Percentiles rank a stretch among this genome's conserved stretches.
Conservation (phyloP, 345 rosid species). For the Microthlaspi erraticum region DNA sequence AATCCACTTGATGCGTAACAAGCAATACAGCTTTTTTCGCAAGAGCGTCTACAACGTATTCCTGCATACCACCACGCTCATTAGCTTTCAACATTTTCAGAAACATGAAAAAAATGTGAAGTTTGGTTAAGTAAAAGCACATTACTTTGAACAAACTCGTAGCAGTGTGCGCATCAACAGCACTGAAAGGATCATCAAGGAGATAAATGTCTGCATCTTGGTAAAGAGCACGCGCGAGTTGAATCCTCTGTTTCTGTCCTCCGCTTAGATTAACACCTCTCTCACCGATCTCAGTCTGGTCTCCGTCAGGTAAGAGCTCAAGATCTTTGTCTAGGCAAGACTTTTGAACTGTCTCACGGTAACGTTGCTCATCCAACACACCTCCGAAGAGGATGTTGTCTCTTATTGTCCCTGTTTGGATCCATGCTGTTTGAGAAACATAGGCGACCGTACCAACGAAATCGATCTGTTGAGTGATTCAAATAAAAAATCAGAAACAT, state of each 20-base stretch:
- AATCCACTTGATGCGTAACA: conserved; percentile 98
- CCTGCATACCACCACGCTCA: conserved; percentile 55
- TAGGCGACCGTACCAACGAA: conserved; percentile 83
- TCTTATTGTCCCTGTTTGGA: conserved; percentile 84
- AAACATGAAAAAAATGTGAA: neutral
- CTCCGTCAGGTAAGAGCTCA: conserved; percentile 85
- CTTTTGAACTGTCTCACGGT: conserved; percentile 77
- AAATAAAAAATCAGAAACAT: conserved; percentile 8
- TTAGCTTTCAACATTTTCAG: conserved; percentile 28
- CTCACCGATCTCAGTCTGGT: conserved; percentile 95
- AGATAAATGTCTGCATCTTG: conserved; percentile 91
- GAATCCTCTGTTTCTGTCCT: conserved; percentile 96
- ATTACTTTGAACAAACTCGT: conserved; percentile 84
- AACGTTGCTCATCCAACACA: conserved; percentile 65
- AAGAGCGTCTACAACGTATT: conserved; percentile 80
- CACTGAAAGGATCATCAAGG: conserved; percentile 95
- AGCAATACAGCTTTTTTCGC: conserved; percentile 73
- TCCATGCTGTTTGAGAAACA: conserved; percentile 97
- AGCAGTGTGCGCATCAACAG: conserved; percentile 97
- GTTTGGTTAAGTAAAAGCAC: neutral
- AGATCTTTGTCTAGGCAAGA: conserved; percentile 89
- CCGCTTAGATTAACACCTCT: conserved; percentile 98
- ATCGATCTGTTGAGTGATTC: conserved; percentile 57
- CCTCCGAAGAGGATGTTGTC: conserved; percentile 88
- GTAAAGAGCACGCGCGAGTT: conserved; percentile 96